Percentiles rank a stretch among this genome's conserved stretches.
phyloP scores from a whole-genome alignment of 2,329 filamentous ascomycete species.

The Penicillium crustosum region DNA sequence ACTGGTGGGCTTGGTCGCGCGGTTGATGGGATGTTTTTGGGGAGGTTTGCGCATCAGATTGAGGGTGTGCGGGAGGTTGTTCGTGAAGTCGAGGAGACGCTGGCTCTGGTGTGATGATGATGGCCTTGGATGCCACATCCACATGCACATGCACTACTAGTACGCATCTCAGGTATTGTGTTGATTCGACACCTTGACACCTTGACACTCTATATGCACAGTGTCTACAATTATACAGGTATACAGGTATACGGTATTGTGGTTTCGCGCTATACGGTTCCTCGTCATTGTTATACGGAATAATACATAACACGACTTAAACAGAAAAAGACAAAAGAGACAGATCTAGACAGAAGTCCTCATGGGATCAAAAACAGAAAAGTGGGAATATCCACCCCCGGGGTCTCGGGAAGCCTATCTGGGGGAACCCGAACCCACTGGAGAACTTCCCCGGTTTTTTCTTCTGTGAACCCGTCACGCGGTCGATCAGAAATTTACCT shows the following conservation, averaged over 20 bases:
- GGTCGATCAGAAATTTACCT: conserved; percentile 7
- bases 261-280: conserved; percentile 22
- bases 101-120: conserved; percentile 16
- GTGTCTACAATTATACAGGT: neutral
- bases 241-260: conserved; percentile 12
- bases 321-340: conserved; percentile 3
- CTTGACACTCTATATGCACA: neutral
- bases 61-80: conserved; percentile 71
- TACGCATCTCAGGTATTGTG: neutral
- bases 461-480: neutral
- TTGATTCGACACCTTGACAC: neutral
- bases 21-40: conserved; percentile 78
- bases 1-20: conserved; percentile 58
- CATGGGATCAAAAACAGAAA: neutral
- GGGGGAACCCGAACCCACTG: conserved; percentile 17
- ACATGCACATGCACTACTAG: neutral
- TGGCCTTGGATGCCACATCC: neutral
- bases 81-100: conserved; percentile 61
- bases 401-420: conserved; percentile 29
- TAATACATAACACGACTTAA: conserved; percentile 4
- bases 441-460: conserved; percentile 6
- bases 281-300: conserved; percentile 25
- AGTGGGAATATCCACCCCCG: too few species aligned
- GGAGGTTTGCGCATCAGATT: conserved; percentile 76
- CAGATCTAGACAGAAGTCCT: conserved; percentile 10